Evolutionary conservation across 257 asterid species (phyloP).

Genomic region (Solanum verrucosum): DNA sequence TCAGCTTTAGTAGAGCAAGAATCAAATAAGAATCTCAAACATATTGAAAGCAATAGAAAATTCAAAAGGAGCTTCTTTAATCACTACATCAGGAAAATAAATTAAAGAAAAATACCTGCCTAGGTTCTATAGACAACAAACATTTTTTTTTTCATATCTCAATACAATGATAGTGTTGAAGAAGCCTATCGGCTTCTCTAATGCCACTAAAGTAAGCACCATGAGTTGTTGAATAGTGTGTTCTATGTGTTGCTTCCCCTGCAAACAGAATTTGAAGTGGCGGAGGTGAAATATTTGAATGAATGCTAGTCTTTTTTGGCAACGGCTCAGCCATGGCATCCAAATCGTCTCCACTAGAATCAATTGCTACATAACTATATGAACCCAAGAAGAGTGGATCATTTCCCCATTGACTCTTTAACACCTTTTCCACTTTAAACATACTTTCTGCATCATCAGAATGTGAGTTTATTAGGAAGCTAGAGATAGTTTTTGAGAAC

Average conservation of each 20-base stretch:
- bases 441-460: constrained; percentile 2
- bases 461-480: constrained; percentile 16
- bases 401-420: constrained; percentile 77
- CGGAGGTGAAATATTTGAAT: constrained; percentile 8
- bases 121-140: neutral
- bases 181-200: constrained; percentile 90
- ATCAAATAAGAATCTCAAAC: neutral
- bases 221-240: constrained; percentile 89
- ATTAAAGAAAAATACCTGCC: neutral
- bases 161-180: constrained; percentile 45
- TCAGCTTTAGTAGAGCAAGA: neutral
- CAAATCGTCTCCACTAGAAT: constrained; percentile 74
- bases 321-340: constrained; percentile 77
- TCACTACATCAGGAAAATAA: neutral
- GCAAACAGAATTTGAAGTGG: constrained; percentile 67
- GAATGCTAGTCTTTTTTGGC: constrained; percentile 16
- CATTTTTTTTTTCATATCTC: constrained; percentile 5
- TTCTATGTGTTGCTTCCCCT: constrained; percentile 91
- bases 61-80: neutral
- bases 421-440: constrained; percentile 29
- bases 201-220: constrained; percentile 93
- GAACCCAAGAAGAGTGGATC: constrained; percentile 87
- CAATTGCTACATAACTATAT: constrained; percentile 78
- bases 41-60: neutral
- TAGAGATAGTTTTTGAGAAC: constrained; percentile 45